Percentiles rank a stretch among this genome's conserved stretches.
Evolutionary conservation across 495 filamentous ascomycete species (phyloP).

Genomic region (Penicillium arizonense): DNA sequence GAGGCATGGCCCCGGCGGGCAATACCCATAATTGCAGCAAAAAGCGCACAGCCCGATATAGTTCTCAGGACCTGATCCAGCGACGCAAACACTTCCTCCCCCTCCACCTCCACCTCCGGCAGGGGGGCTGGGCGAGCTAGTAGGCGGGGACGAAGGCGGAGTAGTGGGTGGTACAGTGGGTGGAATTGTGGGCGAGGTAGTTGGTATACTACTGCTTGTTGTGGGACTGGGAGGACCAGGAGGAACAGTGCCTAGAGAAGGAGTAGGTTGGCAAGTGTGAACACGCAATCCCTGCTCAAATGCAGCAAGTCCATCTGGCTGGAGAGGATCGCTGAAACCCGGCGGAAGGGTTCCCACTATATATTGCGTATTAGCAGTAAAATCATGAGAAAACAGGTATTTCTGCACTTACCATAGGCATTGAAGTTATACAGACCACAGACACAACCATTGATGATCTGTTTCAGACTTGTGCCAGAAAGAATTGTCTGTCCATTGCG

Average conservation of each 20-base stretch:
- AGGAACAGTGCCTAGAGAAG: slow-evolving; percentile 35
- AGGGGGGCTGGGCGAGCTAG: slow-evolving; percentile 9
- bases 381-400: too few species aligned
- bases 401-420: slow-evolving; percentile 39
- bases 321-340: slow-evolving; percentile 38
- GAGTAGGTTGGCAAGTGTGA: slow-evolving; percentile 41
- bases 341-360: slow-evolving; percentile 47
- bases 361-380: not conserved
- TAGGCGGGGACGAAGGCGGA: slow-evolving; percentile 9
- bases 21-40: slow-evolving; percentile 39
- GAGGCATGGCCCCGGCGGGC: slow-evolving; percentile 37
- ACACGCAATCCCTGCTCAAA: slow-evolving; percentile 46
- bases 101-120: slow-evolving; percentile 2
- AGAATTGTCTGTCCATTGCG: slow-evolving; percentile 44
- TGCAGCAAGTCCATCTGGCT: slow-evolving; percentile 37
- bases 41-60: slow-evolving; percentile 42
- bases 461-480: slow-evolving; percentile 46
- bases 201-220: slow-evolving; percentile 5
- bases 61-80: slow-evolving; percentile 39
- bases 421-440: slow-evolving; percentile 56
- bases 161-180: slow-evolving; percentile 13
- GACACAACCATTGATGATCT: slow-evolving; percentile 46
- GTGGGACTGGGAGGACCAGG: slow-evolving; percentile 14
- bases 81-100: slow-evolving; percentile 23
- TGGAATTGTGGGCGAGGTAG: slow-evolving; percentile 8